These are phyloP conservation scores for Fallopia convolvulus DNA, from an alignment of 148 eudicot genomes.

Conservation along the genomic window DNA sequence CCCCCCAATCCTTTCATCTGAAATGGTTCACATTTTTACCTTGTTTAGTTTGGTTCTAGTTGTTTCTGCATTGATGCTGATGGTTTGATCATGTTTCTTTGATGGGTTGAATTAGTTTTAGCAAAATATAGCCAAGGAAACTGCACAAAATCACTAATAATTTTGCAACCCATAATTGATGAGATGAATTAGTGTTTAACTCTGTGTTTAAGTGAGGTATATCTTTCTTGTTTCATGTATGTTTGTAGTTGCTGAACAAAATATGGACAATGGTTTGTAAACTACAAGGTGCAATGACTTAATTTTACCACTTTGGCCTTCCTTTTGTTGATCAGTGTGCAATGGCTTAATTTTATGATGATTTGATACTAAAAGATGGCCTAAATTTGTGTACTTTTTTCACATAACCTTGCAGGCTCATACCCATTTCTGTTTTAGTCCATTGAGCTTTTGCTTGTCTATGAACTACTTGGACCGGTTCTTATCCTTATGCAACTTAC, in stretches of 20 bases:
- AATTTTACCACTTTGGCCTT: no score
- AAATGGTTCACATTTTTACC: not conserved
- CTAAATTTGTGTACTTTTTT: not conserved
- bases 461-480: conserved; percentile 80
- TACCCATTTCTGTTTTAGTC: conserved; percentile 55
- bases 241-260: not conserved
- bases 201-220: not conserved
- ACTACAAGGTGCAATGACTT: no score
- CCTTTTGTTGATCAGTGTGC: not conserved
- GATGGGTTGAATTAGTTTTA: not conserved
- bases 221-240: not conserved
- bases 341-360: not conserved
- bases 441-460: conserved; percentile 49
- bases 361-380: not conserved
- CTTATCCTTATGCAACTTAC: conserved; percentile 45
- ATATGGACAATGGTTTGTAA: not conserved
- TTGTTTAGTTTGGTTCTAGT: no score
- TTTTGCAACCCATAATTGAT: no score
- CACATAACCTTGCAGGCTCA: conserved; percentile 47
- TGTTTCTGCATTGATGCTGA: not conserved
- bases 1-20: not conserved
- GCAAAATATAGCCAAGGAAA: no score
- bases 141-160: no score
- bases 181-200: not conserved
- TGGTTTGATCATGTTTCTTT: conserved; percentile 10